Base-by-base conservation (phyloP, 2,329 filamentous ascomycete species). In the Colletotrichum caudatum region DNA sequence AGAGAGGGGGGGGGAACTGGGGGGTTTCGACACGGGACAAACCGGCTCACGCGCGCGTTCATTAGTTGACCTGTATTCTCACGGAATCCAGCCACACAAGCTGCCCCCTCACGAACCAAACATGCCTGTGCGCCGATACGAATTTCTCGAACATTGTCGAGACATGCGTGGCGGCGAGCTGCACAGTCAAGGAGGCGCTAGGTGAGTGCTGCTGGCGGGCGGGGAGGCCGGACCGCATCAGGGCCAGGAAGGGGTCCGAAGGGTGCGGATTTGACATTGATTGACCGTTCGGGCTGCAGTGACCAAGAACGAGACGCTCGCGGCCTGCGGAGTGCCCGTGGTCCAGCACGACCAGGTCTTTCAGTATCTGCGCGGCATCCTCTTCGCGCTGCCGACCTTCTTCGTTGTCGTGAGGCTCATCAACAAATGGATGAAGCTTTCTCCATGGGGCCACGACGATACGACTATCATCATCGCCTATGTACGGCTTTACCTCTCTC, bases 111-210 rank as follows among this genome's bases (percentile, higher is more conserved):
- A 64, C 69, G 48, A 50, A 71, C 8, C 69, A 71, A 16, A 44
- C 59, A 69, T 71, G 69, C 48, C 48, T 71, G 29, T 71, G 69
- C 26, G 26, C 56, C 9, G 69, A 71, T 14, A 37, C 35, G 7
- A 23, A 41, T 6, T 54, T 71, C 44, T 23, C 39, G 7, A 54
- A 44, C 16, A 56, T 69, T 11, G 69, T 71, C 3, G 59, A 71
- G 53, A 59, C 56, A 6, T 72, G 70, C 35, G 66, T 66, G 12
- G n/a, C 44, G 57, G 54, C 56, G 18, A 70, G 50, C 5, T 72
- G 70, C 37, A 72, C 66, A 26, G 70, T 72, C 26, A 70, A 62
- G 9, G 70, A 72, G 33, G 51, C 58, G 70, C 56, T 72, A 1
- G 66, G 70, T 72, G 14, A 65, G 70, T 33, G 7, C 8, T 12